phyloP scores from a whole-genome alignment of 2,329 filamentous ascomycete species.

The Fusarium oxysporum region DNA sequence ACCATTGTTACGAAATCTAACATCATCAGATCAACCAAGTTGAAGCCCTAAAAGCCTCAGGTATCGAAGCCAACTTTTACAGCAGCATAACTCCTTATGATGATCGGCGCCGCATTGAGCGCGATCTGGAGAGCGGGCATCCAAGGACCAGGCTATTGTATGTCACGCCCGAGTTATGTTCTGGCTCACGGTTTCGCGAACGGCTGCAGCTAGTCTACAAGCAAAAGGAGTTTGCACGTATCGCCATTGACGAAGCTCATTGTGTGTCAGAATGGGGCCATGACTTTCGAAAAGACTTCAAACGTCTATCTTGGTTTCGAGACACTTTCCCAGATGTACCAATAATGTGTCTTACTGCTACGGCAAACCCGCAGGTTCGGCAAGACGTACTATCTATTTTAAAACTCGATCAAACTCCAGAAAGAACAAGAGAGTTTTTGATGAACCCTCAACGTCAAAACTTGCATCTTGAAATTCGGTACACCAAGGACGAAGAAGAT shows the following conservation, averaged over 20 bases:
- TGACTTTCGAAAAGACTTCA: constrained; percentile 94
- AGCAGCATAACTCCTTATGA: constrained; percentile 81
- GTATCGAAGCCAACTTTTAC: constrained; percentile 84
- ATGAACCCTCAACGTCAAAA: constrained; percentile 88
- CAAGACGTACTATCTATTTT: constrained; percentile 85
- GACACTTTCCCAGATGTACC: constrained; percentile 84
- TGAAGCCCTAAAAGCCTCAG: constrained; percentile 77
- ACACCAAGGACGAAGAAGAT: constrained; percentile 80
- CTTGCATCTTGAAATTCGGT: constrained; percentile 90
- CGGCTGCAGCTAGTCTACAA: constrained; percentile 78
- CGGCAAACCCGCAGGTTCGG: constrained; percentile 83
- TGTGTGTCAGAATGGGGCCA: constrained; percentile 99
- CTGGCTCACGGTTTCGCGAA: constrained; percentile 79
- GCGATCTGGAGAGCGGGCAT: constrained; percentile 88
- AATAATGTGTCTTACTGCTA: constrained; percentile 93
- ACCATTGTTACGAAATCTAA: constrained; percentile 21
- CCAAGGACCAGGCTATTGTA: constrained; percentile 87
- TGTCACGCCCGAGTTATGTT: constrained; percentile 91
- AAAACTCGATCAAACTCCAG: constrained; percentile 69
- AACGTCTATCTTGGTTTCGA: constrained; percentile 87
- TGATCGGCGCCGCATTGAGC: constrained; percentile 76
- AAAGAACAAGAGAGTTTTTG: constrained; percentile 77
- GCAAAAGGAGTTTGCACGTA: constrained; percentile 85
- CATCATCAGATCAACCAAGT: constrained; percentile 85
- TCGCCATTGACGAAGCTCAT: constrained; percentile 94